Evolutionary conservation across 2,329 filamentous ascomycete species (phyloP).

Genomic region (Fusarium continuum): DNA sequence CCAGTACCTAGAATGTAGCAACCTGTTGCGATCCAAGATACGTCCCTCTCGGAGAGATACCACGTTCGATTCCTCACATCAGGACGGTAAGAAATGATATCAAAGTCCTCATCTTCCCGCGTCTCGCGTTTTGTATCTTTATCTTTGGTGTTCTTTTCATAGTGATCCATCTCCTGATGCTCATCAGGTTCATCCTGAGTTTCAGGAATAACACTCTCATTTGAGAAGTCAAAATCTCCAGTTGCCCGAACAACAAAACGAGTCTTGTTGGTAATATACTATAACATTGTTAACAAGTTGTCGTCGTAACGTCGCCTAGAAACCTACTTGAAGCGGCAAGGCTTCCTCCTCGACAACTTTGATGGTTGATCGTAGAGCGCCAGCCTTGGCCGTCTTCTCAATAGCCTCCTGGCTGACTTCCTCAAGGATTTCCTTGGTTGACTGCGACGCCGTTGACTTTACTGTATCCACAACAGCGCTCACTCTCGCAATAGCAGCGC

Average conservation of each 20-base stretch:
- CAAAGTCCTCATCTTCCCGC: conserved; percentile 37
- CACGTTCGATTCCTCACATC: conserved; percentile 61
- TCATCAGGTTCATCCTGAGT: conserved; percentile 1
- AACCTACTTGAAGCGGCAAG: conserved; percentile 60
- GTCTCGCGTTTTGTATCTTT: not conserved
- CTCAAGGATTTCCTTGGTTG: conserved; percentile 50
- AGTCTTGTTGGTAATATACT: conserved; percentile 63
- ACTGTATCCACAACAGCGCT: conserved; percentile 63
- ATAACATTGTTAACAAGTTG: conserved; percentile 5
- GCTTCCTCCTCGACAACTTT: conserved; percentile 62
- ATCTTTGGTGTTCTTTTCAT: conserved; percentile 27
- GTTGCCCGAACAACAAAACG: conserved; percentile 67
- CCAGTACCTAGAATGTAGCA: conserved; percentile 70
- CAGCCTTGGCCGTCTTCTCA: conserved; percentile 55
- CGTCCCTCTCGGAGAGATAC: conserved; percentile 66
- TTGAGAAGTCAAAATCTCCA: conserved; percentile 62
- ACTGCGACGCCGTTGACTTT: conserved; percentile 56
- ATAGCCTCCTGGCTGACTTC: conserved; percentile 54
- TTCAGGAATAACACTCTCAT: not conserved
- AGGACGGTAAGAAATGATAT: conserved; percentile 58
- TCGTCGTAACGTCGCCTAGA: accelerated
- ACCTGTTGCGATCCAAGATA: conserved; percentile 65
- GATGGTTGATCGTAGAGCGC: conserved; percentile 55
- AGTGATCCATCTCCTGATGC: conserved; percentile 31
- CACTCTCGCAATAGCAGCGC: conserved; percentile 69